Base-by-base conservation (phyloP, 345 rosid genomes). In the Abelmoschus esculentus region DNA sequence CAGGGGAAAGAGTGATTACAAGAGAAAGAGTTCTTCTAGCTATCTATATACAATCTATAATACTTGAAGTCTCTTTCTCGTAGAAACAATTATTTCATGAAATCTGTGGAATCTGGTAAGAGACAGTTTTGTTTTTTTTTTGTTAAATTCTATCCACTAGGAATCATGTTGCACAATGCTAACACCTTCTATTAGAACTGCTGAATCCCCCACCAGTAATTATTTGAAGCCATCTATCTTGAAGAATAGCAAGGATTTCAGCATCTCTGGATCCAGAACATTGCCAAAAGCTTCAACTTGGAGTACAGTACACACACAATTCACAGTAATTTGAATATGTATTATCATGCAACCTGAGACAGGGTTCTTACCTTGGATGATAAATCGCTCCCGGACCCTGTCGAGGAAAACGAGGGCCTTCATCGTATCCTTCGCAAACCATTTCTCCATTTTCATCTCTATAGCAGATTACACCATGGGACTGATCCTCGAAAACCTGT, bases 351-450 rank as follows among this genome's bases (percentile, higher is more conserved):
- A 26, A 65, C 4, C 49, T 12, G 54, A 19, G 32, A 26, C 49
- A 8, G 22, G 32, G 0, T 54, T 22, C 58, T 19, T 74, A 89
- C 98, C 93, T 87, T 46, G 85, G 79, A 78, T 78, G 61, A 57
- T 73, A 72, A 56, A 82, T 49, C 71, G 86, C 60, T 46, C 70
- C 77, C 44, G 78, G 72, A 73, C 59, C 62, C 58, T 80, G 81
- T 18, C 50, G 81, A 18, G 73, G 80, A 66, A 80, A 83, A 36
- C 99, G 87, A 80, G 99, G 99, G 63, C 97, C 97, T 76, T 95
- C 99, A 72, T 93, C 97, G 58, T 85, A 90, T 19, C 96, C 99
- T 87, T 93, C 98, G 64, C 99, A 95, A 67, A 91, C 74, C 5
- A 88, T 78, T 74, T 91, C 99, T 61, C 97, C 99, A 38, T 44